Base-by-base conservation (phyloP, 345 rosid genomes). In the Aquilaria malaccensis region DNA sequence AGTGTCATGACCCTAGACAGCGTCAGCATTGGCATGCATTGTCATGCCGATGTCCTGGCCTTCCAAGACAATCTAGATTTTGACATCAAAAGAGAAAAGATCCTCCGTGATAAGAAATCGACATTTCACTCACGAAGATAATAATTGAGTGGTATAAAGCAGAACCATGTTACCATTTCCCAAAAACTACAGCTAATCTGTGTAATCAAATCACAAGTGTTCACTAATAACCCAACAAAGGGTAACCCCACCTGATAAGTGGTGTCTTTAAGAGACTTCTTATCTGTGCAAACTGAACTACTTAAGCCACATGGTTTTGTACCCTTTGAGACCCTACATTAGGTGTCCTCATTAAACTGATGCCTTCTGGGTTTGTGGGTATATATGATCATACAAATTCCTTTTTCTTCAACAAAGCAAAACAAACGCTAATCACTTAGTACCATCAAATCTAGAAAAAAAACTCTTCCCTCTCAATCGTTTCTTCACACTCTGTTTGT, bases 261-360 rank as follows among this genome's bases (percentile, higher is more conserved):
- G 29, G 14, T 11, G 14, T 14, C 14, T 51, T 51, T 9, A 9
- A 15, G 29, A 9, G 29, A 14, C 7, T 51, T 7, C 14, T 0
- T 51, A 2, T 11, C 12, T 29, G 6, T 29, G 9, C 1, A 51
- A 51, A 51, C 55, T 13, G 9, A 51, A 14, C 55, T n/a, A 51
- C 55, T 51, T 14, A 11, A 30, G 13, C 14, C 53, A 60, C 63
- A 60, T 60, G 53, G 10, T 13, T 46, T 29, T 60, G 63, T 31
- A 46, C 49, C 63, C 62, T 43, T 12, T 33, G 53, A 10, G 31
- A 48, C 63, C 53, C 13, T 47, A 41, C 63, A 60, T 47, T 30
- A 48, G 33, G 53, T 47, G 63, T 52, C 22, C 32, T 13, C 29
- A 2, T 47, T 33, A 60, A 48, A 32, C 33, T 31, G 43, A 30